These are phyloP conservation scores for Cladorrhinum samala DNA, from an alignment of 495 filamentous ascomycete genomes.

Conservation along the genomic window DNA sequence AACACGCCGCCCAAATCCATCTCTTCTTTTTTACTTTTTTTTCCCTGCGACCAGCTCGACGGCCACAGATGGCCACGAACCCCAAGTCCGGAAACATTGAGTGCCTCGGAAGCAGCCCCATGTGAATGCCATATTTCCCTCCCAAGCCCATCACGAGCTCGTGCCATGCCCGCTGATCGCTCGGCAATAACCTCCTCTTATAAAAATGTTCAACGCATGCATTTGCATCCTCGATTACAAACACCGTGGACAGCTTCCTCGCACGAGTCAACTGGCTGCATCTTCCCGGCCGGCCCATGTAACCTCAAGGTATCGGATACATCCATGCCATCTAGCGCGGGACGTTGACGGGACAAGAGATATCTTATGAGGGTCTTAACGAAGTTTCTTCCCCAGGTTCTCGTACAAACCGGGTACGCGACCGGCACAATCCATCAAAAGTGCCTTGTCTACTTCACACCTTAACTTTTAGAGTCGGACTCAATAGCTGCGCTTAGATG, in stretches of 20 bases:
- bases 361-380: not conserved
- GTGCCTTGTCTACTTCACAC: not conserved
- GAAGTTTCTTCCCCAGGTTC: not conserved
- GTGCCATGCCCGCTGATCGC: too few relatives aligned
- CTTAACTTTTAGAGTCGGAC: not conserved
- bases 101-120: constrained; percentile 2
- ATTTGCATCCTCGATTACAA: too few relatives aligned
- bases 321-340: not conserved
- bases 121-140: too few relatives aligned
- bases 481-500: not conserved
- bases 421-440: not conserved
- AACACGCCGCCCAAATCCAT: constrained; percentile 1
- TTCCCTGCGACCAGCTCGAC: not conserved
- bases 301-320: constrained; percentile 3
- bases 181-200: too few relatives aligned
- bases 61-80: constrained; percentile 1
- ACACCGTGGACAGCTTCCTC: too few relatives aligned
- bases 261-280: too few relatives aligned
- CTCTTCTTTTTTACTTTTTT: not conserved
- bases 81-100: constrained; percentile 6
- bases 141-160: not conserved
- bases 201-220: too few relatives aligned
- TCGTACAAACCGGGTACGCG: constrained; percentile 10
- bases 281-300: not conserved
- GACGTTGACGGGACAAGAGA: not conserved